Conservation (phyloP, 495 filamentous ascomycete species). For the Jackrogersella multiformis region DNA sequence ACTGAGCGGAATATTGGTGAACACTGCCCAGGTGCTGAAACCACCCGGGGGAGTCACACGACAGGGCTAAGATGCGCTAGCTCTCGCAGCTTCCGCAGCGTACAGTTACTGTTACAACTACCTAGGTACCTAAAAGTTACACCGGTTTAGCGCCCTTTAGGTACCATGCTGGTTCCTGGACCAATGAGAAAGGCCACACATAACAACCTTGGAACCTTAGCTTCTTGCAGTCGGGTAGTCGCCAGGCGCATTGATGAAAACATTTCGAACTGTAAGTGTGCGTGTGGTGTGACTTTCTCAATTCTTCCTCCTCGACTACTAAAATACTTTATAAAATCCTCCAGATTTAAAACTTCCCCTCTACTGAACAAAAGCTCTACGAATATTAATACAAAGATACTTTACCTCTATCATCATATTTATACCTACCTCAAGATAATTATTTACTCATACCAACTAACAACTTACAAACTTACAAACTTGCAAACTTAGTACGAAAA, state of each 20-base stretch:
- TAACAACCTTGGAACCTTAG: conserved; percentile 30
- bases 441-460: conserved; percentile 12
- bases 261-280: conserved; percentile 27
- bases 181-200: conserved; percentile 30
- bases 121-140: conserved; percentile 5
- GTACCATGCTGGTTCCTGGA: background rate
- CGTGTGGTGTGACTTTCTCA: conserved; percentile 37
- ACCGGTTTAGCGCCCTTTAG: conserved; percentile 24
- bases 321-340: conserved; percentile 8
- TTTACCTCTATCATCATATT: background rate
- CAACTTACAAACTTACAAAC: too few relatives aligned
- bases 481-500: background rate
- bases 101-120: conserved; percentile 7
- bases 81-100: conserved; percentile 13
- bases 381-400: conserved; percentile 4
- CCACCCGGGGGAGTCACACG: conserved; percentile 8
- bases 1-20: too few relatives aligned
- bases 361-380: background rate
- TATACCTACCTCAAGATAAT: background rate
- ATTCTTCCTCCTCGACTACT: conserved; percentile 19
- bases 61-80: conserved; percentile 19
- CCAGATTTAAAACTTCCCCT: conserved; percentile 12
- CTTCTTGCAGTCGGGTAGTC: conserved; percentile 20
- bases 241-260: conserved; percentile 38
- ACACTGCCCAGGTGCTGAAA: too few relatives aligned